phyloP scores from a whole-genome alignment of 2,329 filamentous ascomycete genomes.

The Huntiella abstrusa region DNA sequence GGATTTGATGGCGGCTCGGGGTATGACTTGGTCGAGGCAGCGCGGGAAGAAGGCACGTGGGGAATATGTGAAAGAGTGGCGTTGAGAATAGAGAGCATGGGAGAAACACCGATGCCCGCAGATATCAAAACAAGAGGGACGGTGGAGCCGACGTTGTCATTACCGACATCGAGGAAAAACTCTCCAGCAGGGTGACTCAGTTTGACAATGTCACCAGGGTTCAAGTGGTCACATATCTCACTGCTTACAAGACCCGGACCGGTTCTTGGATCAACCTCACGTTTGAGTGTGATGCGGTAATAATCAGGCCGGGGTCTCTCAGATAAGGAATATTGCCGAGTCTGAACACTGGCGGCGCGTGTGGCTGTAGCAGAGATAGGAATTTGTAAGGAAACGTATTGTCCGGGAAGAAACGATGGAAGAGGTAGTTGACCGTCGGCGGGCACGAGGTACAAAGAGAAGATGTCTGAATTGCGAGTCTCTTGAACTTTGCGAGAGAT shows the following conservation, averaged over 20 bases:
- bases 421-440: constrained; percentile 33
- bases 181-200: constrained; percentile 37
- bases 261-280: constrained; percentile 27
- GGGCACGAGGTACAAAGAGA: constrained; percentile 52
- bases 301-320: constrained; percentile 32
- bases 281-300: constrained; percentile 61
- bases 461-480: constrained; percentile 30
- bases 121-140: constrained; percentile 46
- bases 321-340: constrained; percentile 57
- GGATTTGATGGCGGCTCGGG: background rate
- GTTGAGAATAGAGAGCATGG: constrained; percentile 46
- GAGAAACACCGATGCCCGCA: constrained; percentile 50
- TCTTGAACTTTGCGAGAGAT: constrained; percentile 44
- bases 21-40: background rate
- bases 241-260: constrained; percentile 33
- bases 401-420: constrained; percentile 46
- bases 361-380: constrained; percentile 34
- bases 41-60: background rate
- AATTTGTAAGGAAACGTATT: constrained; percentile 51
- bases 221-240: constrained; percentile 28
- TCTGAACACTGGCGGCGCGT: constrained; percentile 39
- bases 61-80: constrained; percentile 20
- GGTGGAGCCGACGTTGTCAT: constrained; percentile 19
- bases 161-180: constrained; percentile 38
- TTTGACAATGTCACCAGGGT: constrained; percentile 33